Evolutionary conservation across 2,329 filamentous ascomycete genomes (phyloP).

Genomic region (Cyanodermella asteris): DNA sequence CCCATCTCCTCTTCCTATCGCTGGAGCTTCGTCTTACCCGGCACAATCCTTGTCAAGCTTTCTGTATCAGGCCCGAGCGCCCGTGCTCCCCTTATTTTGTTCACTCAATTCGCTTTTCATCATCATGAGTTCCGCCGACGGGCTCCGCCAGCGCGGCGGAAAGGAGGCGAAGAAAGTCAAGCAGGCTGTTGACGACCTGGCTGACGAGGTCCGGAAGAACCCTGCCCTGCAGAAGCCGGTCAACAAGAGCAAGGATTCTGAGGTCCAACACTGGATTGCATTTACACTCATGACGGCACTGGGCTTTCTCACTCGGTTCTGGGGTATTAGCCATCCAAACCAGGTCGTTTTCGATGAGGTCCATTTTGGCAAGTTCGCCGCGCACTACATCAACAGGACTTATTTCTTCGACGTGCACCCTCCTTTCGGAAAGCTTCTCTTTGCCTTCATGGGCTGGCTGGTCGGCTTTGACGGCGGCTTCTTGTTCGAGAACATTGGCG

Average conservation of each 20-base stretch:
- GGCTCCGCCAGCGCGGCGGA: slow-evolving; percentile 6
- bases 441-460: slow-evolving; percentile 91
- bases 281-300: slow-evolving; percentile 56
- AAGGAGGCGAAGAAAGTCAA: slow-evolving; percentile 5
- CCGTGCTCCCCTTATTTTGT: too few species aligned
- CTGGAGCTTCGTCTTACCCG: too few species aligned
- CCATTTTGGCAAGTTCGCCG: slow-evolving; percentile 74
- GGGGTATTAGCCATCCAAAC: slow-evolving; percentile 82
- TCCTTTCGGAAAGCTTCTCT: slow-evolving; percentile 92
- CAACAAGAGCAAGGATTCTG: too few species aligned
- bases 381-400: slow-evolving; percentile 76
- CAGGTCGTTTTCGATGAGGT: slow-evolving; percentile 98
- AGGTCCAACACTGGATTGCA: slow-evolving; percentile 68
- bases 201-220: slow-evolving; percentile 7
- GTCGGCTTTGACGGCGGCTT: slow-evolving; percentile 94
- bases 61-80: too few species aligned
- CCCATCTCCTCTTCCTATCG: too few species aligned
- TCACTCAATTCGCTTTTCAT: too few species aligned
- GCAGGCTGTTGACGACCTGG: slow-evolving; percentile 4
- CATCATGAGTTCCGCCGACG: slow-evolving; percentile 1
- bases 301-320: slow-evolving; percentile 84
- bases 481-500: slow-evolving; percentile 97
- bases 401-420: slow-evolving; percentile 99
- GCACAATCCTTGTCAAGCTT: too few species aligned
- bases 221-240: slow-evolving; percentile 10